phyloP scores from a whole-genome alignment of 2,329 filamentous ascomycete species.

The Trichoderma guizhouense region DNA sequence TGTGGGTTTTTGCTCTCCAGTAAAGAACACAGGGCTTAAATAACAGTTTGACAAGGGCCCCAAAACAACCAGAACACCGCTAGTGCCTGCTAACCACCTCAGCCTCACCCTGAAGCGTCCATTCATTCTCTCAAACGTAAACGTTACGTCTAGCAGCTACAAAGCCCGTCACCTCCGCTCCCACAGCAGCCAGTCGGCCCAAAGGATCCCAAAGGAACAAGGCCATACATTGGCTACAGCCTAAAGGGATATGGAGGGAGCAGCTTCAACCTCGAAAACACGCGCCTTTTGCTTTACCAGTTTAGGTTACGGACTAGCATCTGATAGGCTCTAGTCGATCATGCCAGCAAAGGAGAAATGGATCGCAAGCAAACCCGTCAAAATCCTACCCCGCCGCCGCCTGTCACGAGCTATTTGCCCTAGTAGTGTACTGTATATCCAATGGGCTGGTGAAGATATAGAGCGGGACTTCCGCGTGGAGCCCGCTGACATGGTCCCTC shows the following conservation, averaged over 20 bases:
- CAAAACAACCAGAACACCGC: not conserved
- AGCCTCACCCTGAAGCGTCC: not conserved
- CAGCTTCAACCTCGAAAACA: not conserved
- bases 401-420: not conserved
- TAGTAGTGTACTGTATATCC: not conserved
- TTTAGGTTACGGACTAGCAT: slow-evolving; percentile 15
- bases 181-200: not conserved
- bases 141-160: not conserved
- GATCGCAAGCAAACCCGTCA: not conserved
- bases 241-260: not conserved
- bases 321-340: slow-evolving; percentile 7
- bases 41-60: not conserved
- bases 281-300: slow-evolving; percentile 5
- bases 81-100: not conserved
- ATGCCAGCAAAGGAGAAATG: not conserved
- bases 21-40: not conserved
- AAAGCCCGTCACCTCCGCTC: not conserved
- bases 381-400: slow-evolving; percentile 9
- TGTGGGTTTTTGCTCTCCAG: not conserved
- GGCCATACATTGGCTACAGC: not conserved
- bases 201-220: not conserved
- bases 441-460: not conserved
- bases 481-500: slow-evolving; percentile 1
- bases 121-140: not conserved
- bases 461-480: not conserved